phyloP scores from a whole-genome alignment of 805 yeast species.

The Torulaspora delbrueckii region DNA sequence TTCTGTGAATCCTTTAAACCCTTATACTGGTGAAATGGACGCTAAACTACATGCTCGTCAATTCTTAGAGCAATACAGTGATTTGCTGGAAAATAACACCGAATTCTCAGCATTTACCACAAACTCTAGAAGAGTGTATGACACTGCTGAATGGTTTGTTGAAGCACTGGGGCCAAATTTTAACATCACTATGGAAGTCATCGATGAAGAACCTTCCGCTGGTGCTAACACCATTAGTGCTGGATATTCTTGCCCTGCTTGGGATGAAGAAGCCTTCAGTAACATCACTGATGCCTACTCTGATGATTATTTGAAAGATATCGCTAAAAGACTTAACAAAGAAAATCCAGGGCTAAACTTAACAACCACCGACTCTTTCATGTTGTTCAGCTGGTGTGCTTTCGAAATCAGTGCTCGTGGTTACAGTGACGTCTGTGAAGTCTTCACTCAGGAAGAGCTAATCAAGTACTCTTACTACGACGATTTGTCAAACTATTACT shows the following conservation, averaged over 20 bases:
- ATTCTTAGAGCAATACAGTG: conserved; percentile 42
- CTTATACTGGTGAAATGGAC: conserved; percentile 45
- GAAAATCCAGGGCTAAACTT: conserved; percentile 53
- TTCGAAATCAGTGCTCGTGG: conserved; percentile 71
- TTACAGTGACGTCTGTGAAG: conserved; percentile 57
- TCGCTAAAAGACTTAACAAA: conserved; percentile 52
- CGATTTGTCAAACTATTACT: conserved; percentile 57
- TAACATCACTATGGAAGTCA: conserved; percentile 34
- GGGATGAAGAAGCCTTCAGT: conserved; percentile 24
- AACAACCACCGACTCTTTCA: conserved; percentile 47
- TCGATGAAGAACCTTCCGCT: conserved; percentile 39
- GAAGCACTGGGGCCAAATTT: conserved; percentile 32
- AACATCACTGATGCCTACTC: conserved; percentile 20
- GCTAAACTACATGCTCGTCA: conserved; percentile 43
- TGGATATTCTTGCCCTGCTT: conserved; percentile 41
- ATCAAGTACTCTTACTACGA: conserved; percentile 54
- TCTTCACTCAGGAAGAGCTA: conserved; percentile 66
- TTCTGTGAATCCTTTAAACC: conserved; percentile 23
- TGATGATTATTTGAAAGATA: conserved; percentile 43
- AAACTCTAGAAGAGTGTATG: conserved; percentile 45
- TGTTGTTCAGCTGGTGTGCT: conserved; percentile 61
- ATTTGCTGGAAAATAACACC: conserved; percentile 37
- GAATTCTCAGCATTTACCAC: conserved; percentile 45
- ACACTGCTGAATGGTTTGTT: conserved; percentile 48
- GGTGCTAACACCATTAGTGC: conserved; percentile 52